A percentile compares a stretch with the other conserved stretches of the same genome.
These are phyloP conservation scores for Wakefieldia striispora DNA, from an alignment of 768 basidiomycete genomes.

Conservation along the genomic window DNA sequence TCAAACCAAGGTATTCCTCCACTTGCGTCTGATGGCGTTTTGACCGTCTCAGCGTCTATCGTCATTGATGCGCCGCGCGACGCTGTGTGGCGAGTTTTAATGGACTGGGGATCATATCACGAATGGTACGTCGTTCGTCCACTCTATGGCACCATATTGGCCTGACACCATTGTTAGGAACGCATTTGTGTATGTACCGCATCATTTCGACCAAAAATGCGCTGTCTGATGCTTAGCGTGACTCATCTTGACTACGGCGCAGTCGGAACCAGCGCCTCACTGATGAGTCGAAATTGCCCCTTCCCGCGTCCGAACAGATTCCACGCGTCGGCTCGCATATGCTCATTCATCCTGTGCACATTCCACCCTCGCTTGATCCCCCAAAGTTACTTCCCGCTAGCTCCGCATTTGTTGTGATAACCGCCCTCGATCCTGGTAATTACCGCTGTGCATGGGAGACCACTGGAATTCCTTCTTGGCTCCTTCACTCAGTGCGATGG, in stretches of 20 bases:
- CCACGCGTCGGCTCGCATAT: constrained; percentile 49
- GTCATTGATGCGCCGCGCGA: constrained; percentile 61
- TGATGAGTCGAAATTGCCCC: constrained; percentile 39
- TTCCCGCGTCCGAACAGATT: constrained; percentile 43
- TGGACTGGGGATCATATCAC: constrained; percentile 59
- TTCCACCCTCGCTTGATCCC: constrained; percentile 57
- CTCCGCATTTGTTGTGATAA: constrained; percentile 46
- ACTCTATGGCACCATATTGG: neutral
- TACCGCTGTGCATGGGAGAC: constrained; percentile 59
- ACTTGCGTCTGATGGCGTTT: constrained; percentile 40
- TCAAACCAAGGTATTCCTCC: constrained; percentile 36
- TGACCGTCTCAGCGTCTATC: constrained; percentile 44
- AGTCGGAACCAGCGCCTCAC: constrained; percentile 52
- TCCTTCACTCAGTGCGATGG: constrained; percentile 60
- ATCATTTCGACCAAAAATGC: neutral
- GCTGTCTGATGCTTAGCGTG: neutral
- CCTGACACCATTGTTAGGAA: constrained; percentile 46
- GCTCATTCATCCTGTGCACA: constrained; percentile 49
- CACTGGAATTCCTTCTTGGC: constrained; percentile 40
- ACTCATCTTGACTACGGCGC: neutral
- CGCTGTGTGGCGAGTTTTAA: constrained; percentile 58
- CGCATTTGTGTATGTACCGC: constrained; percentile 55
- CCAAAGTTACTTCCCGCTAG: constrained; percentile 31
- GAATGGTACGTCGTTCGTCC: constrained; percentile 48
- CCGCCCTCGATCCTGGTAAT: constrained; percentile 49